phyloP scores from a whole-genome alignment of 192 early-diverging fungal species.

The Physocladia obscura region DNA sequence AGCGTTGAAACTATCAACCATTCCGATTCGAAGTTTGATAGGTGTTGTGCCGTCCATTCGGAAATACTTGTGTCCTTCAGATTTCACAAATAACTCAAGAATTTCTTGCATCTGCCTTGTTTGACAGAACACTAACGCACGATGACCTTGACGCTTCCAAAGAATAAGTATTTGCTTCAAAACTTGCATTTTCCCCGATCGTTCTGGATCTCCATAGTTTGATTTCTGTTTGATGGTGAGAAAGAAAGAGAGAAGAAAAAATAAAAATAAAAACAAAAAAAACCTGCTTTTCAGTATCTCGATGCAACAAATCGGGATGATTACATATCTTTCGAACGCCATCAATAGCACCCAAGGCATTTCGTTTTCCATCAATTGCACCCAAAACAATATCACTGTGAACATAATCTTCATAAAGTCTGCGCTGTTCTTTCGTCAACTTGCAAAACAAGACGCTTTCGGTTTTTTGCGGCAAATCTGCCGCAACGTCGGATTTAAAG shows the following conservation, averaged over 20 bases:
- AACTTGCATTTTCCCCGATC: conserved; percentile 89
- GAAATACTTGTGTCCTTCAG: conserved; percentile 61
- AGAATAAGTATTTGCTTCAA: conserved; percentile 77
- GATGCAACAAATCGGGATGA: conserved; percentile 78
- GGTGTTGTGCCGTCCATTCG: conserved; percentile 97
- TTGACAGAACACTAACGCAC: conserved; percentile 89
- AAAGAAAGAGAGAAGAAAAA: not conserved
- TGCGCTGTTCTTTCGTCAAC: conserved; percentile 71
- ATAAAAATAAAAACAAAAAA: not conserved
- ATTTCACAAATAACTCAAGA: conserved; percentile 70
- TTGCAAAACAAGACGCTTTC: conserved; percentile 94
- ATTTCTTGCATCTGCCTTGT: conserved; percentile 96
- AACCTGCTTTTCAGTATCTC: conserved; percentile 6
- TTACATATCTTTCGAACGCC: conserved; percentile 95
- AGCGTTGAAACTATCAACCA: conserved; percentile 88
- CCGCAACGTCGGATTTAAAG: conserved; percentile 89
- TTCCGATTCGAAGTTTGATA: conserved; percentile 74
- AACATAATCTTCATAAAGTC: conserved; percentile 72
- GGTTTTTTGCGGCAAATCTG: conserved; percentile 83
- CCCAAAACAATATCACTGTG: conserved; percentile 69
- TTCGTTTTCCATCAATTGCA: conserved; percentile 76
- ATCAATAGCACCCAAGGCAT: conserved; percentile 88
- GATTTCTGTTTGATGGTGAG: conserved; percentile 26
- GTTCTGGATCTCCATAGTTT: conserved; percentile 62
- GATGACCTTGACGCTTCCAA: conserved; percentile 85